Conservation (phyloP, 208 protist species). For the Wallacemonas sp. region DNA sequence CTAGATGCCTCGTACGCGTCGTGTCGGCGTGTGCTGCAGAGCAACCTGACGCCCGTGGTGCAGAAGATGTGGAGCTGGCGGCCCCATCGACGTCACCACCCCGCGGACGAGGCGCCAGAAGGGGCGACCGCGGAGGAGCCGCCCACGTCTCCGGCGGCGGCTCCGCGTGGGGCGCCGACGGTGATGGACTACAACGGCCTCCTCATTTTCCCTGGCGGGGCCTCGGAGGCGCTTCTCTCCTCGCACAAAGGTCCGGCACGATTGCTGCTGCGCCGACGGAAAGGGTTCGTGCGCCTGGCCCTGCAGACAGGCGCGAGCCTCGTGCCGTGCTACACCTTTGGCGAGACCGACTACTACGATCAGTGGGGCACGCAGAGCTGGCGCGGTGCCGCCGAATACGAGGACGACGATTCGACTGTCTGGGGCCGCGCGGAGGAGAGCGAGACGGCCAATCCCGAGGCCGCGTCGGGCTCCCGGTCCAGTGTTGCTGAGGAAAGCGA, state of each 20-base stretch:
- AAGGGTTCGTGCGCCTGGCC: constrained; percentile 54
- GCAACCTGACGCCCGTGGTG: constrained; percentile 28
- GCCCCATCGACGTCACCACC: background rate
- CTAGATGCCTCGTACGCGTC: constrained; percentile 51
- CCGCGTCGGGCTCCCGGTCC: too few relatives aligned
- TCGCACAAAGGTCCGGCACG: constrained; percentile 29
- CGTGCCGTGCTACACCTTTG: constrained; percentile 56
- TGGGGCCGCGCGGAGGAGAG: background rate
- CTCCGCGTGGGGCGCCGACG: background rate
- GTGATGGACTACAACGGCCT: constrained; percentile 39
- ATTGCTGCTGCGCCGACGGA: constrained; percentile 46
- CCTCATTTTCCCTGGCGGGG: constrained; percentile 52
- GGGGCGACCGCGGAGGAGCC: background rate
- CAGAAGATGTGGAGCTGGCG: constrained; percentile 9
- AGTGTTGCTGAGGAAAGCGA: too few relatives aligned
- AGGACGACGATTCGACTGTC: constrained; percentile 29
- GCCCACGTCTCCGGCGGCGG: background rate
- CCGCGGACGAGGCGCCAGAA: background rate
- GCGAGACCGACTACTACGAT: constrained; percentile 59
- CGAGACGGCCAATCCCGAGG: constrained; percentile 12
- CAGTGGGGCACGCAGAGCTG: constrained; percentile 28
- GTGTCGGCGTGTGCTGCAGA: constrained; percentile 36
- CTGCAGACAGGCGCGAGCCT: constrained; percentile 41
- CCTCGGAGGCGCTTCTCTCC: constrained; percentile 52
- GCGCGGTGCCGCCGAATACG: constrained; percentile 20